Evolutionary conservation across 2,329 filamentous ascomycete genomes (phyloP).

Genomic region (Botryosphaeria dothidea): DNA sequence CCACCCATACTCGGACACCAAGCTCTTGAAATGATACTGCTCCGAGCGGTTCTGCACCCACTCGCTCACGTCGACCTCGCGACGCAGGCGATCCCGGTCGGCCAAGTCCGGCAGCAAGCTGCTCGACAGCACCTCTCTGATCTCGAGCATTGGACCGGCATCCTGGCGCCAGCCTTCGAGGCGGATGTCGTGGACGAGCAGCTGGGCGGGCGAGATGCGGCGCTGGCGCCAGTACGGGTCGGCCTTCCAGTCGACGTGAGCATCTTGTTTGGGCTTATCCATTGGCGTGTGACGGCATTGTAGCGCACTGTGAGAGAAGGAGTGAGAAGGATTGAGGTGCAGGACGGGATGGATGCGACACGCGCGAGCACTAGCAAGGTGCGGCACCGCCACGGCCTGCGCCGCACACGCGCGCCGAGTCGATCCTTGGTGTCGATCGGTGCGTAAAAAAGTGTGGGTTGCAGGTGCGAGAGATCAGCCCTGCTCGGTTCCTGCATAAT

Average conservation of each 20-base stretch:
- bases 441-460: no score
- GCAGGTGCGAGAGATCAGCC: no score
- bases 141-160: constrained; percentile 39
- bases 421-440: no score
- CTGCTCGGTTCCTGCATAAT: no score
- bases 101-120: constrained; percentile 34
- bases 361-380: no score
- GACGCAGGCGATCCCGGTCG: constrained; percentile 27
- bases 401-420: no score
- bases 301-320: no score
- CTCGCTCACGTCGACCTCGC: constrained; percentile 25
- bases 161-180: constrained; percentile 35
- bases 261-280: constrained; percentile 22
- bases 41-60: constrained; percentile 37
- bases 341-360: not conserved
- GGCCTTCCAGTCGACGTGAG: constrained; percentile 35
- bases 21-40: constrained; percentile 33
- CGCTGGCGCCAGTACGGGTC: constrained; percentile 41
- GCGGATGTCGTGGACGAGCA: constrained; percentile 42
- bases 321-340: constrained; percentile 19
- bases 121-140: constrained; percentile 38
- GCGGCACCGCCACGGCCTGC: no score
- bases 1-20: constrained; percentile 46
- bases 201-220: constrained; percentile 40
- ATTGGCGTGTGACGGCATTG: no score